phyloP scores from a whole-genome alignment of 164 flowering plant genomes.

The Annona cherimola region DNA sequence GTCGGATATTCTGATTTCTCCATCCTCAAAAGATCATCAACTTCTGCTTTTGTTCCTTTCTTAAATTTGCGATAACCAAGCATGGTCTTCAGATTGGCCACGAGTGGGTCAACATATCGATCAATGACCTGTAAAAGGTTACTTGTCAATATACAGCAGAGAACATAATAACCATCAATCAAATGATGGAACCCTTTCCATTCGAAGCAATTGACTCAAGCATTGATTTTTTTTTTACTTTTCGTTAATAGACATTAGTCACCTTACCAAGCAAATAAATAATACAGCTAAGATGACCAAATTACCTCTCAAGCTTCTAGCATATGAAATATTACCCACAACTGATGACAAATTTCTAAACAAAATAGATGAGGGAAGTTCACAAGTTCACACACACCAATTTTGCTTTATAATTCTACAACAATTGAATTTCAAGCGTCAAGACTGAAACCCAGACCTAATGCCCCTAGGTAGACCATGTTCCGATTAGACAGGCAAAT shows the following conservation, averaged over 20 bases:
- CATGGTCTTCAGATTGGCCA: slow-evolving; percentile 76
- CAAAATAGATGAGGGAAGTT: not conserved
- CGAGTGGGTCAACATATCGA: slow-evolving; percentile 94
- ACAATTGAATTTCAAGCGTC: not conserved
- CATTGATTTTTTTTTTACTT: not conserved
- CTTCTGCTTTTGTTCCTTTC: slow-evolving; percentile 76
- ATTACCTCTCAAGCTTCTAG: not conserved
- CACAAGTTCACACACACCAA: not conserved
- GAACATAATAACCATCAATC: not conserved
- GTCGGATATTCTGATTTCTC: slow-evolving; percentile 78
- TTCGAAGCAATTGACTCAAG: not conserved
- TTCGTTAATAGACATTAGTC: not conserved
- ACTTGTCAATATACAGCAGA: not conserved
- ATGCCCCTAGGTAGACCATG: not conserved
- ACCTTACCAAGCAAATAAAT: not conserved
- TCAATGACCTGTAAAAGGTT: slow-evolving; percentile 66
- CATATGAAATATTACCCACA: too few relatives aligned
- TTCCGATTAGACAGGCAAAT: too few relatives aligned
- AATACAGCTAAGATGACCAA: not conserved
- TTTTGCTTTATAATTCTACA: not conserved
- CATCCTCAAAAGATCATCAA: slow-evolving; percentile 69
- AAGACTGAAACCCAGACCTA: not conserved
- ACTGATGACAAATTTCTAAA: too few relatives aligned
- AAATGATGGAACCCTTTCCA: not conserved
- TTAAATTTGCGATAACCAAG: slow-evolving; percentile 80